phyloP scores from a whole-genome alignment of 108 stramenopile species.

The Skeletonema costatum region DNA sequence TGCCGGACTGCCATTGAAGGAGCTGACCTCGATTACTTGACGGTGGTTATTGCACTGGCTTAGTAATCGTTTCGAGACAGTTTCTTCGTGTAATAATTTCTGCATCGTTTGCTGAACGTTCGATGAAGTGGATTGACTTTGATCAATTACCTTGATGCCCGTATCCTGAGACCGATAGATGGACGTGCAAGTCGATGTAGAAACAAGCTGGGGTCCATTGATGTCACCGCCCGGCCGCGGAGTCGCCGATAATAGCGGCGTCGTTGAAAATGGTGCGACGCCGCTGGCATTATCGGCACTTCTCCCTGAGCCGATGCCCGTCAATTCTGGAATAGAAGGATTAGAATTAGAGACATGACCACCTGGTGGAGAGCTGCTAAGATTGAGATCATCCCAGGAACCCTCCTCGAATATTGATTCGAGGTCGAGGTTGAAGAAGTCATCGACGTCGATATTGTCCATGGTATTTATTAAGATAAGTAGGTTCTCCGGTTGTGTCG shows the following conservation, averaged over 20 bases:
- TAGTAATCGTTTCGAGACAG: constrained; percentile 1
- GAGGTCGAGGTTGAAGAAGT: background rate
- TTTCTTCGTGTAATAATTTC: constrained; percentile 6
- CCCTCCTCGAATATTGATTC: background rate
- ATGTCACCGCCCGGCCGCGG: background rate
- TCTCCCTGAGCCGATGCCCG: background rate
- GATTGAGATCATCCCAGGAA: background rate
- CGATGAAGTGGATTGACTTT: background rate
- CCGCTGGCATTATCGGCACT: background rate
- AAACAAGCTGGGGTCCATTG: background rate
- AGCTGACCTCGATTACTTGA: background rate
- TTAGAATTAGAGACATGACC: background rate
- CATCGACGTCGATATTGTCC: background rate
- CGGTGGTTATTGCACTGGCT: background rate
- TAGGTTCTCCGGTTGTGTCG: no score
- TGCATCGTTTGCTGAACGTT: background rate
- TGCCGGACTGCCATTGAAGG: constrained; percentile 5
- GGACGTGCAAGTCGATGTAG: background rate
- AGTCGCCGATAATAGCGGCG: background rate
- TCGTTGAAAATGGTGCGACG: background rate
- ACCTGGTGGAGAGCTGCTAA: background rate
- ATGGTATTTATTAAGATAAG: background rate
- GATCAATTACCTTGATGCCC: constrained; percentile 2
- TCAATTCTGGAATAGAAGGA: background rate
- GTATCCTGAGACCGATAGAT: constrained; percentile 9